Evolutionary conservation across 2,329 filamentous ascomycete genomes (phyloP).

Genomic region (Xylaria digitata): DNA sequence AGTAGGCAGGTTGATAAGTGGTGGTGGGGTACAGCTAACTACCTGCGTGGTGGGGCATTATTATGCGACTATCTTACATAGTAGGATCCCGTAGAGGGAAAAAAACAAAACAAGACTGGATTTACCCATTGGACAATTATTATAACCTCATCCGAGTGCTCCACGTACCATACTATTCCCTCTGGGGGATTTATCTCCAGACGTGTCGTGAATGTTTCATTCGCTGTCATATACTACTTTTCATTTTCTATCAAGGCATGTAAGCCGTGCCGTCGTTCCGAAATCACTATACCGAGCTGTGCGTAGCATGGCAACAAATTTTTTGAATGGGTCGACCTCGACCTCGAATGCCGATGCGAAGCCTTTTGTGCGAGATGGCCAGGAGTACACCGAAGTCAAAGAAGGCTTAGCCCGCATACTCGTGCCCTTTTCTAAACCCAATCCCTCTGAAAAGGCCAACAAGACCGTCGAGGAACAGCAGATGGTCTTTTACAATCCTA

Average conservation of each 20-base stretch:
- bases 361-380: slow-evolving; percentile 56
- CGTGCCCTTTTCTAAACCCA: slow-evolving; percentile 57
- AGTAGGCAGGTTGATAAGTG: too few relatives aligned
- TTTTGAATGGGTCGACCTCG: slow-evolving; percentile 32
- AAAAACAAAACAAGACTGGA: too few relatives aligned
- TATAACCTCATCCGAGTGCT: slow-evolving; percentile 5
- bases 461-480: slow-evolving; percentile 69
- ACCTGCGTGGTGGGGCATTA: too few relatives aligned
- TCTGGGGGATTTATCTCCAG: neutral
- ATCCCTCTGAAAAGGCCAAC: slow-evolving; percentile 49
- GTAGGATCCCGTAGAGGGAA: too few relatives aligned
- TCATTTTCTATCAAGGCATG: slow-evolving; percentile 36
- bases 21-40: too few relatives aligned
- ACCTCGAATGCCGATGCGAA: slow-evolving; percentile 48
- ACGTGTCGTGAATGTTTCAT: slow-evolving; percentile 17
- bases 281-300: slow-evolving; percentile 35
- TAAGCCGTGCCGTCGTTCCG: slow-evolving; percentile 34
- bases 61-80: too few relatives aligned
- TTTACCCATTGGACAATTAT: slow-evolving; percentile 2
- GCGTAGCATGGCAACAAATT: slow-evolving; percentile 46
- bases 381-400: slow-evolving; percentile 63
- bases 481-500: slow-evolving; percentile 98
- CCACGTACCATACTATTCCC: neutral
- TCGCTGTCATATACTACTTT: slow-evolving; percentile 7
- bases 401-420: slow-evolving; percentile 70